Evolutionary conservation across 352 stramenopile genomes (phyloP), one percentile per base, ranked within the genome.

Genomic region (Phytophthora melonis): DNA sequence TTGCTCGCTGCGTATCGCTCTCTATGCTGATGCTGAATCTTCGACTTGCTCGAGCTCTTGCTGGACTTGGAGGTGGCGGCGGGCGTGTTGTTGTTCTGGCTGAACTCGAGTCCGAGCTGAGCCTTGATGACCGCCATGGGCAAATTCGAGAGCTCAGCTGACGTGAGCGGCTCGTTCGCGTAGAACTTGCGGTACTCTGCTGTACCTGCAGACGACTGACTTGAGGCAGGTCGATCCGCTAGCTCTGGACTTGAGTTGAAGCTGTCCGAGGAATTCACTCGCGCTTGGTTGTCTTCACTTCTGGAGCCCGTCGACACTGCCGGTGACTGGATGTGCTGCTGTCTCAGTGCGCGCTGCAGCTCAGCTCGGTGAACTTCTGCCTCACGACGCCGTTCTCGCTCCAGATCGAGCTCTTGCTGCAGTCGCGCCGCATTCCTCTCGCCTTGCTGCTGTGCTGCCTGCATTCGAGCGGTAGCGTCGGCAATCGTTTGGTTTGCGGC

Each of bases 51-150:
- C 19, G 45, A 14, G 32, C 58, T 72, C 16, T 71, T 76, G 21
- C 11, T 66, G 0, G 32, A 32, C 39, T 64, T 56, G 8, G 66
- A 63, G 3, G 6, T 50, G 36, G 50, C 3, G 9, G 8, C 14
- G 21, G 53, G 25, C 27, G 50, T n/a, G 6, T 56, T 68, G 16
- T 69, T 72, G 34, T 39, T 61, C 56, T 75, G 64, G 14, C 62
- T 72, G 36, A 92, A 76, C 23, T 94, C 85, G 19, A 93, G 78
- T 16, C 84, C 87, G 14, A 94, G 84, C 39, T 94, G 87, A 13
- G 87, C 87, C 25, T 90, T 91, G 69, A 94, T 91, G 11, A 91
- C 63, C 6, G 85, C 84, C 68, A 94, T 88, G 7, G 87, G 84
- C 8, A 94, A 74, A 61, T 75, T 92, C 7, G 87, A 86, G 13